Conservation (phyloP, 73 alveolate species). For the Paramecium pentaurelia region DNA sequence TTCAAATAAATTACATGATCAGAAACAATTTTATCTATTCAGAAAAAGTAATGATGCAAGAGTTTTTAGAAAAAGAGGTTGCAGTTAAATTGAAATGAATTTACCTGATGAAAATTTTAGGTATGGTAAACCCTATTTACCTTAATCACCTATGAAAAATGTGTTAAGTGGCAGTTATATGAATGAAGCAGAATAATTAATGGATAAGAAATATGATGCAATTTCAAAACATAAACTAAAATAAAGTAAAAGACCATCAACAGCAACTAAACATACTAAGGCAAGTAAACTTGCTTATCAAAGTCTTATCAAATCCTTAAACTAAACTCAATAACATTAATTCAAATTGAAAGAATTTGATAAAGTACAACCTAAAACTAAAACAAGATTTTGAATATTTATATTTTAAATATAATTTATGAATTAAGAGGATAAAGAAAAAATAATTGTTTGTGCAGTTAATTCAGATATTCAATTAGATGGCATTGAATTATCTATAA, state of each 20-base stretch:
- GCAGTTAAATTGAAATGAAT: not conserved
- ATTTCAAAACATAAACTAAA: not conserved
- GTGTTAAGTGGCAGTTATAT: slow-evolving; percentile 47
- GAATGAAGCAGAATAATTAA: slow-evolving; percentile 14
- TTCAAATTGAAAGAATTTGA: not conserved
- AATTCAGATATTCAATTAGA: not conserved
- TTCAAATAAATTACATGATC: slow-evolving; percentile 55
- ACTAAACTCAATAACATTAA: not conserved
- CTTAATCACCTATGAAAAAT: slow-evolving; percentile 74
- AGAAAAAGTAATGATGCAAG: not conserved
- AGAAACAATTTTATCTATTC: not conserved
- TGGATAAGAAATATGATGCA: not conserved
- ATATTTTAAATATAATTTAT: not conserved
- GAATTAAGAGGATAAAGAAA: not conserved
- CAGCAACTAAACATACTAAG: not conserved
- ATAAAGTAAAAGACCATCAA: not conserved
- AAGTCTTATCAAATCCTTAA: not conserved
- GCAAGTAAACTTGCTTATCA: not conserved
- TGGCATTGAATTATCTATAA: not conserved
- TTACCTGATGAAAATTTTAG: slow-evolving; percentile 47
- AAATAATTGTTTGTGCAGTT: not conserved
- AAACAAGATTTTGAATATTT: not conserved
- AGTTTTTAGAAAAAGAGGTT: not conserved
- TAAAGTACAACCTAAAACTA: not conserved
- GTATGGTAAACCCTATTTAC: slow-evolving; percentile 35